Evolutionary conservation across 352 stramenopile species (phyloP).

Genomic region (Globisporangium cystogenes): DNA sequence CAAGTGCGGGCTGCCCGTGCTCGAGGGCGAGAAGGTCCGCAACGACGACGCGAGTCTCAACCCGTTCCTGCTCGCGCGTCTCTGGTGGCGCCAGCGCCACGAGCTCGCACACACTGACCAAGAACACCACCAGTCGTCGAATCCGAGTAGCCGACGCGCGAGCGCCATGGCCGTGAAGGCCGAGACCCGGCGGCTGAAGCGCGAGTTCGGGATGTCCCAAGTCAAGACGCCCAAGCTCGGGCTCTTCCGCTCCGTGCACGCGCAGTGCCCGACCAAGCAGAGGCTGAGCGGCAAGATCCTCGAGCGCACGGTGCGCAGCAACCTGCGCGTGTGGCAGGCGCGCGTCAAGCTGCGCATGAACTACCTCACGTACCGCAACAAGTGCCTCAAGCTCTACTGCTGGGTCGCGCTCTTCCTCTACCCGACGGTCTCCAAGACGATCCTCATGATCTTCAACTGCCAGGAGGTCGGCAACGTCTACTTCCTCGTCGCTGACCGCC

Average conservation of each 20-base stretch:
- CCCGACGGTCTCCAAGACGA: slow-evolving; percentile 71
- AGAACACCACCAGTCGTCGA: not conserved
- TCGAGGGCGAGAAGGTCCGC: slow-evolving; percentile 40
- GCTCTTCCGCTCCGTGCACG: slow-evolving; percentile 52
- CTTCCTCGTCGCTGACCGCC: slow-evolving; percentile 61
- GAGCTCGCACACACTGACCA: not conserved
- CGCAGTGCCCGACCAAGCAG: slow-evolving; percentile 41
- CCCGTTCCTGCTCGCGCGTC: slow-evolving; percentile 25
- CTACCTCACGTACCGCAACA: slow-evolving; percentile 77
- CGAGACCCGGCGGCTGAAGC: slow-evolving; percentile 42
- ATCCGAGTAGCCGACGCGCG: slow-evolving; percentile 1
- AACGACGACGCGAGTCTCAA: slow-evolving; percentile 61
- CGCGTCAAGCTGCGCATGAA: slow-evolving; percentile 79
- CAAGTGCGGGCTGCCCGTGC: slow-evolving; percentile 50
- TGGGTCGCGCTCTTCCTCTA: slow-evolving; percentile 77
- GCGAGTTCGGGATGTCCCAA: slow-evolving; percentile 70
- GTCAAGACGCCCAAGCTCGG: slow-evolving; percentile 61
- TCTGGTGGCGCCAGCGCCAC: slow-evolving; percentile 35
- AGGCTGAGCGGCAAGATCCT: slow-evolving; percentile 41
- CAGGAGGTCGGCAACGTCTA: slow-evolving; percentile 55
- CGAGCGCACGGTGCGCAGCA: slow-evolving; percentile 62
- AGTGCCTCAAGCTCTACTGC: slow-evolving; percentile 74
- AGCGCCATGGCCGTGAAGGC: slow-evolving; percentile 9
- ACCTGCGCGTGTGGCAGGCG: slow-evolving; percentile 72
- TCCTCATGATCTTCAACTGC: slow-evolving; percentile 77